Evolutionary conservation across 2,329 filamentous ascomycete species (phyloP), one percentile per base, ranked within the genome.

Genomic region (Aspergillus floridensis): DNA sequence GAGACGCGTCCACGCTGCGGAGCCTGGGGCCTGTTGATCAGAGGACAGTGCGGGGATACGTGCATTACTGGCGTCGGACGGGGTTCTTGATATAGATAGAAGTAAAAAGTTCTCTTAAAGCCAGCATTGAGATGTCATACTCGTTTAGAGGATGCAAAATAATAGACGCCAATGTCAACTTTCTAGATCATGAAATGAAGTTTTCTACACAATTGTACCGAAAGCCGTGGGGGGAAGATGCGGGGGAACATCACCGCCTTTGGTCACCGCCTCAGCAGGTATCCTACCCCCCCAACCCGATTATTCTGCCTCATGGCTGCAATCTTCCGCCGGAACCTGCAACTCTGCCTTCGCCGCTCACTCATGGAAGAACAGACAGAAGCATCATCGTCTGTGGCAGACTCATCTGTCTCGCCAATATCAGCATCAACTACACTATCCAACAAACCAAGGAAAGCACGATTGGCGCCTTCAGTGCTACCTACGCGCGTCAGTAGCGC

Each of bases 1-100:
- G 76, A 60, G 74, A 80, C 65, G 81, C 79, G 0, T 24, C 46
- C 24, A 54, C 58, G 4, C 16, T 67, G 16, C 31, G 51, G 19
- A 14, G 44, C 12, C 26, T 62, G 10, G 50, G 54, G 8, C 49
- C 54, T 6, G 63, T 65, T 14, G 47, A n/a, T 4, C 59, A 56
- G 10, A 51, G 47, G 19, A 31, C 54, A n/a, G 49, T 62, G 46
- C 56, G 61, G n/a, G 56, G 38, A 26, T 66, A 62, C 48, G 19
- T 67, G 3, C 16, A 38, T 2, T 24, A 44, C 3, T 67, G 65
- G 65, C 66, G 53, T 19, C 26, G 22, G 22, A 48, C 3, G 3
- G 53, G 41, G 0, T 55, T 48, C 38, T 44, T 44, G 6, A 44
- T 16, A 19, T 44, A 19, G 16, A 44, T n/a, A 44, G n/a, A 44